Evolutionary conservation across 305 asterid species (phyloP), one percentile per base, ranked within the genome.

Genomic region (Withania somnifera): DNA sequence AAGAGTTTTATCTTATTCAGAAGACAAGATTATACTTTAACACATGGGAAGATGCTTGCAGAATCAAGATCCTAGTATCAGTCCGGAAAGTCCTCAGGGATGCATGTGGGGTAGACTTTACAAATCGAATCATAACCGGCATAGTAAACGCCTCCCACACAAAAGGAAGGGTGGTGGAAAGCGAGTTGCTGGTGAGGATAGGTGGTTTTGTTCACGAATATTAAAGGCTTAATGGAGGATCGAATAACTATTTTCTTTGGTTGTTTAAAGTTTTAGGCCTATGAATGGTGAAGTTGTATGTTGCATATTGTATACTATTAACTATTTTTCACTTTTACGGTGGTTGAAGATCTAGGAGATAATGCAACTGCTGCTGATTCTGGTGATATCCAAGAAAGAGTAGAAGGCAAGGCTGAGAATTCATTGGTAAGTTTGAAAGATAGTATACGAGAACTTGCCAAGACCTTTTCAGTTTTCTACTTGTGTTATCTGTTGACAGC

Each of bases 51-150:
- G 85, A 89, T 81, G 66, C 56, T 81, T 86, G 53, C 68, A 83
- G 51, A 86, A 77, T 13, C 84, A 87, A 69, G 90, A 84, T 28
- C 10, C 90, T 2, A 3, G 45, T 77, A 51, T 88, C 32, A 78
- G 91, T 6, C 42, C 89, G 69, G 86, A 85, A 82, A 81, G 84
- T 32, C 88, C 85, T 40, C 90, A 88, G 19, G 92, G 97, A 58
- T 92, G 93, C 57, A 91, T 88, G 86, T 77, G 89, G 88, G 93
- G 93, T 2, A 60, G 92, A 13, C 82, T 94, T 67, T 92, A 92
- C 82, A 92, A 84, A 84, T 78, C 93, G 54, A 91, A 90, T 82
- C 87, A 86, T 19, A 90, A 77, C 45, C 66, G 83, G 10, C 87
- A 94, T 83, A 88, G 85, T 88, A 94, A 88, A 85, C 84, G 82